Evolutionary conservation across 148 eudicot genomes (phyloP).

Genomic region (Cornus controversa): DNA sequence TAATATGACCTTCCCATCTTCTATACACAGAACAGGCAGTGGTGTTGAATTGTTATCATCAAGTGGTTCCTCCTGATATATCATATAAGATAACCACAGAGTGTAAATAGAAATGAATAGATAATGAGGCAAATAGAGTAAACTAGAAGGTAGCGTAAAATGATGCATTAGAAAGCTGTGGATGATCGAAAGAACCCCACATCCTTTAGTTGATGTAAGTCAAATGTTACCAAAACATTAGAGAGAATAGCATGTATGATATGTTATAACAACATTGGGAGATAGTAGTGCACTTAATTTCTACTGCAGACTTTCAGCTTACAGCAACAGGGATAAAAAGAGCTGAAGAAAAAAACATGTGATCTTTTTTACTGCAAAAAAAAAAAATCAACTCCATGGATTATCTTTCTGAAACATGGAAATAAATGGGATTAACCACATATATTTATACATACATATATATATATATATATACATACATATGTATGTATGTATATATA

Average conservation of each 20-base stretch:
- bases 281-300: background rate
- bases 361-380: background rate
- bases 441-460: too few species aligned
- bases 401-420: background rate
- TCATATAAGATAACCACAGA: background rate
- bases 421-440: too few species aligned
- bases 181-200: background rate
- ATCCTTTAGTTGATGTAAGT: too few species aligned
- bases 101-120: background rate
- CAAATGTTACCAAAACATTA: background rate
- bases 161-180: background rate
- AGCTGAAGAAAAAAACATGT: background rate
- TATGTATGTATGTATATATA: too few species aligned
- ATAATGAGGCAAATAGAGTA: conserved; percentile 10
- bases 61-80: conserved; percentile 50
- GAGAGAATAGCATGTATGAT: too few species aligned
- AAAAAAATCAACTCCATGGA: too few species aligned
- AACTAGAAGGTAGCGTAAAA: background rate
- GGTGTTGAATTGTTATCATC: conserved; percentile 38
- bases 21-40: conserved; percentile 73
- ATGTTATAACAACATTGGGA: background rate
- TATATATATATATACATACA: too few species aligned
- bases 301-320: background rate
- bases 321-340: background rate
- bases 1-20: conserved; percentile 75